These are phyloP conservation scores for Peniophora sp. DNA, from an alignment of 1,284 basidiomycete genomes.

Conservation along the genomic window DNA sequence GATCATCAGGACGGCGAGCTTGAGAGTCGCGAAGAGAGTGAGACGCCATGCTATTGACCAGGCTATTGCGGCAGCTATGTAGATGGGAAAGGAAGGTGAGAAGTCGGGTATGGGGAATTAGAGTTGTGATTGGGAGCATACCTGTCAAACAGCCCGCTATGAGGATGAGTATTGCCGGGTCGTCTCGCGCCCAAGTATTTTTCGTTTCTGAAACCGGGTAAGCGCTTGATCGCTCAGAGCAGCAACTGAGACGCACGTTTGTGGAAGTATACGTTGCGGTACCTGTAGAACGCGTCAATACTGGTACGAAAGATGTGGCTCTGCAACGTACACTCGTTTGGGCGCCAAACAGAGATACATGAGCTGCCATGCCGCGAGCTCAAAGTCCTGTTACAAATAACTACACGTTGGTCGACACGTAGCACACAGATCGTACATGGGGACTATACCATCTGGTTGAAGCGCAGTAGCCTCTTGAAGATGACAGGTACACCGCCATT, in stretches of 20 bases:
- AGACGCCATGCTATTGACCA: conserved; percentile 84
- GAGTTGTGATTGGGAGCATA: conserved; percentile 25
- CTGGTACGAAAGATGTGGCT: conserved; percentile 1
- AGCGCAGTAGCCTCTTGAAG: conserved; percentile 68
- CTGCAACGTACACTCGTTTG: conserved; percentile 72
- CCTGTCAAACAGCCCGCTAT: conserved; percentile 71
- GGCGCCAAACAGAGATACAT: conserved; percentile 89
- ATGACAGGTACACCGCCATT: conserved; percentile 67
- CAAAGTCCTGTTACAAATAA: conserved; percentile 68
- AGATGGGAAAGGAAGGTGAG: conserved; percentile 3
- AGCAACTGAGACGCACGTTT: conserved; percentile 52
- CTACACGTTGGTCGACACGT: conserved; percentile 1
- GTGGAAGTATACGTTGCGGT: conserved; percentile 88
- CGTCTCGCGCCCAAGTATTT: conserved; percentile 94
- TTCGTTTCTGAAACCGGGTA: conserved; percentile 70
- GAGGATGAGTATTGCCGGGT: conserved; percentile 86
- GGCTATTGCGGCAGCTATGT: conserved; percentile 63
- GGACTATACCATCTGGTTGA: conserved; percentile 77
- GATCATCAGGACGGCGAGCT: conserved; percentile 74
- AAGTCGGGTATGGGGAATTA: not conserved
- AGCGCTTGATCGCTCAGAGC: not conserved
- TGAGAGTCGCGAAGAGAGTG: conserved; percentile 44
- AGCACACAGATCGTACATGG: not conserved
- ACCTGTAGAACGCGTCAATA: conserved; percentile 33
- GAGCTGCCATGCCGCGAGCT: conserved; percentile 89